Percentiles rank a stretch among this genome's conserved stretches.
These are phyloP conservation scores for Neofusicoccum laricinum DNA, from an alignment of 2,329 filamentous ascomycete species.

Conservation along the genomic window DNA sequence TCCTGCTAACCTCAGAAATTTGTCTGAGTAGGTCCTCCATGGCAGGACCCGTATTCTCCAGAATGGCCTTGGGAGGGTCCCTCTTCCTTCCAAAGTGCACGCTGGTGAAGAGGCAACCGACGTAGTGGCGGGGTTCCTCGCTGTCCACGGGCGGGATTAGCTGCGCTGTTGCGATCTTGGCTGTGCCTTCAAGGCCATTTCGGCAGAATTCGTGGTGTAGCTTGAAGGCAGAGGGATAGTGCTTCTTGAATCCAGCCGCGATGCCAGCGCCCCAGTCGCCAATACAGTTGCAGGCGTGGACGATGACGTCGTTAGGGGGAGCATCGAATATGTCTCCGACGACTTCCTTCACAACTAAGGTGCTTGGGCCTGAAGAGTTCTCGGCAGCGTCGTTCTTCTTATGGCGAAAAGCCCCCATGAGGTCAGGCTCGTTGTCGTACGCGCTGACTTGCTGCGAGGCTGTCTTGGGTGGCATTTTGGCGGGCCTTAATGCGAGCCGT, in stretches of 20 bases:
- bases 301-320: slow-evolving; percentile 48
- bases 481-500: not conserved
- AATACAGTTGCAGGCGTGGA: slow-evolving; percentile 60
- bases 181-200: slow-evolving; percentile 23
- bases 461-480: slow-evolving; percentile 7
- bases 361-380: not conserved
- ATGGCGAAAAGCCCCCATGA: not conserved
- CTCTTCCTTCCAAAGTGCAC: slow-evolving; percentile 45
- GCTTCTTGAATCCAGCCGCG: slow-evolving; percentile 48
- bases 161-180: slow-evolving; percentile 47
- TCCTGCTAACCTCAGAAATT: slow-evolving; percentile 32
- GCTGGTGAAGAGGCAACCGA: slow-evolving; percentile 60
- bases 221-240: slow-evolving; percentile 51
- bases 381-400: not conserved
- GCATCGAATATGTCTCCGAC: slow-evolving; percentile 53
- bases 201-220: slow-evolving; percentile 49
- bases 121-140: slow-evolving; percentile 46
- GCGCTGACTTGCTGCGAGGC: slow-evolving; percentile 1
- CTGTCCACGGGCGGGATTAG: slow-evolving; percentile 51
- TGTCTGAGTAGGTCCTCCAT: slow-evolving; percentile 48
- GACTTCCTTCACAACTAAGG: slow-evolving; percentile 19
- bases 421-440: slow-evolving; percentile 1
- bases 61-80: slow-evolving; percentile 43
- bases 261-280: slow-evolving; percentile 61
- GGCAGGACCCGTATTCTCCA: slow-evolving; percentile 49